Conservation (phyloP, 768 basidiomycete genomes). For the Suillus americanus region DNA sequence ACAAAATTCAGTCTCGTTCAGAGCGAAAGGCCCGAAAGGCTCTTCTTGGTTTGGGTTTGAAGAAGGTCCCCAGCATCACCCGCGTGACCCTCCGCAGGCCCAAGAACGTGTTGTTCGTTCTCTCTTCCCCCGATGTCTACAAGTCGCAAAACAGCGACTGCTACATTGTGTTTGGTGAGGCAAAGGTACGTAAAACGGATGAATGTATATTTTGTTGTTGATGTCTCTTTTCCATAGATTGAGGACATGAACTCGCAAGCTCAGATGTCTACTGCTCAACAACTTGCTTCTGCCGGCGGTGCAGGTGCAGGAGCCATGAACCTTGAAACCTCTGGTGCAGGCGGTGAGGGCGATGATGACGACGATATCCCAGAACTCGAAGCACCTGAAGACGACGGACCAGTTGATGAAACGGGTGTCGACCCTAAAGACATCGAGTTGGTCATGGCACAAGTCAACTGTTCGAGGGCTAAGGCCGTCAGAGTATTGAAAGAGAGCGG, state of each 20-base stretch:
- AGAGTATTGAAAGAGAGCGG: constrained; percentile 87
- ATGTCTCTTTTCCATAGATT: constrained; percentile 44
- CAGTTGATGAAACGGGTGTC: constrained; percentile 83
- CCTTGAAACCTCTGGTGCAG: constrained; percentile 51
- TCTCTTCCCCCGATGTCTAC: constrained; percentile 94
- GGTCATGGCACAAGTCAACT: constrained; percentile 86
- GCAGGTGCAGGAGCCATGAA: constrained; percentile 41
- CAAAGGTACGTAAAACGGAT: constrained; percentile 56
- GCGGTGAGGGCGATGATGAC: constrained; percentile 57
- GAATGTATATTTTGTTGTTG: neutral
- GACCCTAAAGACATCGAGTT: constrained; percentile 95
- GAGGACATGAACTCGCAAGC: constrained; percentile 87
- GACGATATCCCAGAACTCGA: constrained; percentile 86
- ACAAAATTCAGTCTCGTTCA: constrained; percentile 92
- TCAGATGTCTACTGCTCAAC: constrained; percentile 77
- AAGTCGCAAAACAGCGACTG: constrained; percentile 97
- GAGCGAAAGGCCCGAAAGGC: constrained; percentile 97
- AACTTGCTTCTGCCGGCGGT: constrained; percentile 57
- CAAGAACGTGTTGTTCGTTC: constrained; percentile 94
- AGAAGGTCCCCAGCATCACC: constrained; percentile 90
- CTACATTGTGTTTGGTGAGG: constrained; percentile 99
- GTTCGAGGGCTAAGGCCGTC: constrained; percentile 90
- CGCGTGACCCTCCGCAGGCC: constrained; percentile 93
- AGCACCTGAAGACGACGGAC: constrained; percentile 77
- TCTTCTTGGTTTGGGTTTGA: constrained; percentile 85